phyloP scores from a whole-genome alignment of 2,329 filamentous ascomycete species.

The Neofusicoccum cordaticola region DNA sequence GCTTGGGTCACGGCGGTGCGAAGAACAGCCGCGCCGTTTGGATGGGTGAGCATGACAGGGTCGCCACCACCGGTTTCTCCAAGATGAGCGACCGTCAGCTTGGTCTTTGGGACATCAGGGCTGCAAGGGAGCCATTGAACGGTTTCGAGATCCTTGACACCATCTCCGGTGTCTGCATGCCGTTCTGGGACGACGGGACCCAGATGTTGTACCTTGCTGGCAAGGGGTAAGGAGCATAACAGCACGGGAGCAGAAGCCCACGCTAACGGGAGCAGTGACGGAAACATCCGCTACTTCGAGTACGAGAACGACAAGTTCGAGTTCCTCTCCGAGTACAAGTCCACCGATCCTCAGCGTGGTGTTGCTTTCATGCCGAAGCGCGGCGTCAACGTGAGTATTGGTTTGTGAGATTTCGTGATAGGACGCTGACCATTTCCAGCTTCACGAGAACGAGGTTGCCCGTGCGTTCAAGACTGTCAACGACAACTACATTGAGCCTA shows the following conservation, averaged over 20 bases:
- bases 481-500: conserved; percentile 89
- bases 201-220: conserved; percentile 94
- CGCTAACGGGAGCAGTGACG: conserved; percentile 61
- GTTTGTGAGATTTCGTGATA: background rate
- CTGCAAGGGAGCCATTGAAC: conserved; percentile 74
- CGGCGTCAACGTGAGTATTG: conserved; percentile 73
- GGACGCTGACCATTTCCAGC: conserved; percentile 42
- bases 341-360: conserved; percentile 89
- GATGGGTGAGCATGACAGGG: conserved; percentile 94
- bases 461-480: conserved; percentile 96
- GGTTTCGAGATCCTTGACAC: conserved; percentile 90
- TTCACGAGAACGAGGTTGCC: conserved; percentile 95
- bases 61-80: conserved; percentile 96
- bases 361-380: conserved; percentile 93
- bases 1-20: conserved; percentile 80
- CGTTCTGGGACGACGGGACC: conserved; percentile 98
- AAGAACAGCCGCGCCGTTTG: conserved; percentile 97
- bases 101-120: conserved; percentile 90
- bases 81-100: conserved; percentile 97
- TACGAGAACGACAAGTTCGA: conserved; percentile 99
- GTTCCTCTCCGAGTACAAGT: conserved; percentile 95
- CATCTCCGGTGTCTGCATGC: conserved; percentile 97
- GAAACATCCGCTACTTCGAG: conserved; percentile 98
- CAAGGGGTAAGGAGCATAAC: conserved; percentile 69
- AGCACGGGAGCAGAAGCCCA: background rate